phyloP scores from a whole-genome alignment of 2,329 filamentous ascomycete genomes.

The Hypoxylon sp. region DNA sequence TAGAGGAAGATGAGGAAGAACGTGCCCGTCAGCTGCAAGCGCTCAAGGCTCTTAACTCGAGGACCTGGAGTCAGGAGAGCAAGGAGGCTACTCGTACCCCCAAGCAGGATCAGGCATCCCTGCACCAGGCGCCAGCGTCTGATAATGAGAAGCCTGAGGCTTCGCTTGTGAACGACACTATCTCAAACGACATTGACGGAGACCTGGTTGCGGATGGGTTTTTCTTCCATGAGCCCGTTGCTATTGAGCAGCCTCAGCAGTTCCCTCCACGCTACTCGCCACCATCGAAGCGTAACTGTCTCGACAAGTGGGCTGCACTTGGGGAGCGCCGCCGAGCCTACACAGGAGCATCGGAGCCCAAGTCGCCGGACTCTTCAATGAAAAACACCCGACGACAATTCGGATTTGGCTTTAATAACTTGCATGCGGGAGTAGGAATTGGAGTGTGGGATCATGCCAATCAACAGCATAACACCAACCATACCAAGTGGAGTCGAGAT shows the following conservation, averaged over 20 bases:
- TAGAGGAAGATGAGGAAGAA: constrained; percentile 80
- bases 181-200: constrained; percentile 69
- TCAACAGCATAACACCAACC: constrained; percentile 50
- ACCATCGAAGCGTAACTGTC: constrained; percentile 71
- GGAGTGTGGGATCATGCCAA: constrained; percentile 63
- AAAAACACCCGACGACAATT: constrained; percentile 63
- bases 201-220: constrained; percentile 78
- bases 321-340: constrained; percentile 85
- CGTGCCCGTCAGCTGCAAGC: constrained; percentile 70
- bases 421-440: constrained; percentile 51
- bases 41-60: constrained; percentile 77
- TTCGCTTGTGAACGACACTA: constrained; percentile 56
- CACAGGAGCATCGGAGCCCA: constrained; percentile 65
- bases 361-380: constrained; percentile 61
- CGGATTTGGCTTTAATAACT: constrained; percentile 57
- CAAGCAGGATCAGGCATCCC: constrained; percentile 61
- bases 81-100: constrained; percentile 57
- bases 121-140: constrained; percentile 60
- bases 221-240: constrained; percentile 77
- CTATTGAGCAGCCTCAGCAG: constrained; percentile 55
- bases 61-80: constrained; percentile 85
- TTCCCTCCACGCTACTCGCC: constrained; percentile 72
- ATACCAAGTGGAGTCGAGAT: constrained; percentile 57
- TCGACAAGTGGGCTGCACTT: constrained; percentile 92
- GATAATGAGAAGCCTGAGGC: constrained; percentile 60